Percentiles rank a stretch among this genome's conserved stretches.
Conservation (phyloP, 306 rosid genomes). For the Prinsepia uniflora region DNA sequence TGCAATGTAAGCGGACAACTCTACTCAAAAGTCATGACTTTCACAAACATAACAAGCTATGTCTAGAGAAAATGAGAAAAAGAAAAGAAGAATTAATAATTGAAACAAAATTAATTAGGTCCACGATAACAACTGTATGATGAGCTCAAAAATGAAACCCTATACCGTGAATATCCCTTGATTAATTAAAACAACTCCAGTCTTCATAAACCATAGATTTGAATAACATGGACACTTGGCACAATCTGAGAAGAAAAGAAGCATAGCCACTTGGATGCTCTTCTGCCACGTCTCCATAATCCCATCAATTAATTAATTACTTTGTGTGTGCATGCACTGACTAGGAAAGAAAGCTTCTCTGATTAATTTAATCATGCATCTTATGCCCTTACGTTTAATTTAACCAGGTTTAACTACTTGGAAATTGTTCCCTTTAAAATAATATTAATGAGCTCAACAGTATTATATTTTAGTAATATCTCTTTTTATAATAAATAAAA, state of each 20-base stretch:
- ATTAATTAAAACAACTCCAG: background rate
- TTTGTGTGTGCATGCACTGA: slow-evolving; percentile 24
- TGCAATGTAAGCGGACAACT: too few relatives aligned
- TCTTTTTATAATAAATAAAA: too few relatives aligned
- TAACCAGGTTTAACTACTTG: slow-evolving; percentile 4
- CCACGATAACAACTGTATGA: background rate
- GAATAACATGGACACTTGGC: background rate
- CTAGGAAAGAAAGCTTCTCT: slow-evolving; percentile 3
- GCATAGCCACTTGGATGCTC: slow-evolving; percentile 23
- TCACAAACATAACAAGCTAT: too few relatives aligned
- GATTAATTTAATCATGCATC: background rate
- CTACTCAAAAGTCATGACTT: too few relatives aligned
- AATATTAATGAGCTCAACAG: too few relatives aligned
- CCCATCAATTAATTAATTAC: background rate
- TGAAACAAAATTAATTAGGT: background rate
- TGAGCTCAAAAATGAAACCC: background rate
- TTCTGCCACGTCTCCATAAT: slow-evolving; percentile 32
- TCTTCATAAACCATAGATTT: too few relatives aligned
- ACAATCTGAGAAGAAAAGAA: background rate
- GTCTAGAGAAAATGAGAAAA: too few relatives aligned
- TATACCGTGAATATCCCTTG: background rate
- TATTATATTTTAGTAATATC: too few relatives aligned
- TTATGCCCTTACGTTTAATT: background rate
- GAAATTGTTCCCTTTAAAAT: slow-evolving; percentile 30
- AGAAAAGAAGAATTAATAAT: background rate